Base-by-base conservation (phyloP, 148 eudicot species). In the Beta vulgaris region DNA sequence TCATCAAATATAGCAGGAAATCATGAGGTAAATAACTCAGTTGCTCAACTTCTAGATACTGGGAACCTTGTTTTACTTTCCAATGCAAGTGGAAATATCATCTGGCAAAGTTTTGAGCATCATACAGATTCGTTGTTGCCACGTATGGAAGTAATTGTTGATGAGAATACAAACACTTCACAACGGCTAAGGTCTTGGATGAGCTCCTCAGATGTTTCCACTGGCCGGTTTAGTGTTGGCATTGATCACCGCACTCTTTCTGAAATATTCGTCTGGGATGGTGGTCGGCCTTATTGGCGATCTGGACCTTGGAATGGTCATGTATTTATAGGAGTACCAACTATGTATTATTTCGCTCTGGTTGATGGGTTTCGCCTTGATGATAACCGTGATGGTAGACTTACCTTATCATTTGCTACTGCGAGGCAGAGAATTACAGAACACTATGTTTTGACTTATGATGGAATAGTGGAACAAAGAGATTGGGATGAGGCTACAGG, bases 241-340 rank as follows among this genome's bases (percentile, higher is more conserved):
- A 0, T 89, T 19, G 67, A 37, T 15, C 44, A 76, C 26, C 14
- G 12, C 34, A 11, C 21, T 7, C 48, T 73, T 4, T 79, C 79
- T 2, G 81, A 84, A 36, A 0, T 72, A 3, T 69, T 69, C 10
- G 14, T 81, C 0, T 81, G 84, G 87, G 77, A 81, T 28, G 82
- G 54, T 3, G 65, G 71, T 60, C 49, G 3, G 2, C 82, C 78
- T 8, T 70, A 71, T 28, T 82, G 79, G 83, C 79, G 89, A 55
- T 68, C 79, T 3, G 88, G 84, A 37, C 88, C 86, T 16, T 83
- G 85, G 88, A 74, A 75, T 66, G 66, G 80, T 29, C 71, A 73
- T 43, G 31, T 25, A 39, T 84, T 79, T 28, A 69, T 79, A 16
- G 88, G 84, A 16, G 19, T 58, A 3, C 53, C 49, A 7, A 2